A percentile compares a stretch with the other conserved stretches of the same genome.
phyloP scores from a whole-genome alignment of 495 filamentous ascomycete genomes.

The Letharia columbiana region DNA sequence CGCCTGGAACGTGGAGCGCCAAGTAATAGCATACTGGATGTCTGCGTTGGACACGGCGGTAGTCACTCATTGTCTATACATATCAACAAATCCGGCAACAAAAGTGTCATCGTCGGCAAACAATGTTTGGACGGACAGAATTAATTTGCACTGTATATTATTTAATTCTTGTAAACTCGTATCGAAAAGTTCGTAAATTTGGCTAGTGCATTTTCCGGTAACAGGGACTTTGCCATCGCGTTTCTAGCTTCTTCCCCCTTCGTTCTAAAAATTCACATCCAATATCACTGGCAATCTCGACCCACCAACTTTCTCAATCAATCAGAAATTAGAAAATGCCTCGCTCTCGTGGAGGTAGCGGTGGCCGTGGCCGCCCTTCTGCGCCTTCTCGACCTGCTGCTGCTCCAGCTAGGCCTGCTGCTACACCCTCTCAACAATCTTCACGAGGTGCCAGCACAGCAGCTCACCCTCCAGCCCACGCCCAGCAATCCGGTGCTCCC shows the following conservation, averaged over 20 bases:
- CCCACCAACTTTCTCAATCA: neutral
- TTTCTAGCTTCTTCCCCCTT: neutral
- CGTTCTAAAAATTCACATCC: neutral
- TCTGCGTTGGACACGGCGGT: neutral
- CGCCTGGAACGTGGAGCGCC: neutral
- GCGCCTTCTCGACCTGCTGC: constrained; percentile 60
- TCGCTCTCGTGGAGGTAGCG: constrained; percentile 62
- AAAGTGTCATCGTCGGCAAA: neutral
- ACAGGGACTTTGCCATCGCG: neutral
- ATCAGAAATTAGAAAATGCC: constrained; percentile 44
- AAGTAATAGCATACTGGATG: neutral
- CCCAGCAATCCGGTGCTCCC: constrained; percentile 41
- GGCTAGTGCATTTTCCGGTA: neutral
- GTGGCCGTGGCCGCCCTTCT: constrained; percentile 35
- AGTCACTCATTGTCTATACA: no score
- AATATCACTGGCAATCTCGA: neutral
- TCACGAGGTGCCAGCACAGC: constrained; percentile 58
- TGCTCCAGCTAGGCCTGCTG: constrained; percentile 50
- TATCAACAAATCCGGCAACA: neutral
- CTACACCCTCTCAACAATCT: constrained; percentile 51
- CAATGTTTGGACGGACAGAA: neutral
- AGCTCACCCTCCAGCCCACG: constrained; percentile 44
- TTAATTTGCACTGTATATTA: neutral
- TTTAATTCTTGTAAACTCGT: neutral
- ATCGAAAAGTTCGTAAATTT: neutral